These are phyloP conservation scores for Chrysoporthe cubensis DNA, from an alignment of 2,329 filamentous ascomycete genomes.

Conservation along the genomic window DNA sequence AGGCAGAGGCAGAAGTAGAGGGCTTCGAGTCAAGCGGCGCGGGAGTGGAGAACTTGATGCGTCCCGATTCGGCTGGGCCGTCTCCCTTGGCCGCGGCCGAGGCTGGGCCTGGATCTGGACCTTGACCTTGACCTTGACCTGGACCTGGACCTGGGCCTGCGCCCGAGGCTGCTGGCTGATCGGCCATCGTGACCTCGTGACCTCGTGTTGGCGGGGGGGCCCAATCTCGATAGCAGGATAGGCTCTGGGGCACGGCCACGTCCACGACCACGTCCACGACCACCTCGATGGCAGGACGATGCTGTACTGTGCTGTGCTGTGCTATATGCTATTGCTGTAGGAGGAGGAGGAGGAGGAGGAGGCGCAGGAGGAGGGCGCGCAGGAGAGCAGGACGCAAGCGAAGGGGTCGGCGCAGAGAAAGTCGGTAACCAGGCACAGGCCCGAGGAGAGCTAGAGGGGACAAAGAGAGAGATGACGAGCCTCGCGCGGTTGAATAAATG, in stretches of 20 bases:
- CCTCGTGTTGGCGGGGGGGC: constrained; percentile 17
- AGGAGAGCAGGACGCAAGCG: no score
- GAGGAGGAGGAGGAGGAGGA: background rate
- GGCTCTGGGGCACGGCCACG: background rate
- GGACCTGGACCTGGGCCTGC: constrained; percentile 8
- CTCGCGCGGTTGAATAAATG: background rate
- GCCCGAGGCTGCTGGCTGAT: constrained; percentile 22
- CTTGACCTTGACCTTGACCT: background rate
- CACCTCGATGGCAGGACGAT: no score
- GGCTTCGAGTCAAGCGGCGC: constrained; percentile 19
- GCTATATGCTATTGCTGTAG: background rate
- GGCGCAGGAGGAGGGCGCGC: no score
- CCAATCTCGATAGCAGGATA: constrained; percentile 14
- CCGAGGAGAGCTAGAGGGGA: no score
- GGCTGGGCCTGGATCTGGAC: background rate
- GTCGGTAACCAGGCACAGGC: no score
- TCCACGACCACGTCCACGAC: background rate
- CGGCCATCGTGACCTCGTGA: constrained; percentile 28
- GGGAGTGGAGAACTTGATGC: constrained; percentile 29
- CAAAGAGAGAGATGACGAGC: background rate
- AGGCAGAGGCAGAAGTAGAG: constrained; percentile 5
- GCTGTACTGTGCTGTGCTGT: background rate
- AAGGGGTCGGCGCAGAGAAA: no score
- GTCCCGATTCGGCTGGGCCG: constrained; percentile 24
- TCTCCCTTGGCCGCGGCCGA: constrained; percentile 21